These are phyloP conservation scores for Metarhizium robertsii DNA, from an alignment of 2,329 filamentous ascomycete species.

Conservation along the genomic window DNA sequence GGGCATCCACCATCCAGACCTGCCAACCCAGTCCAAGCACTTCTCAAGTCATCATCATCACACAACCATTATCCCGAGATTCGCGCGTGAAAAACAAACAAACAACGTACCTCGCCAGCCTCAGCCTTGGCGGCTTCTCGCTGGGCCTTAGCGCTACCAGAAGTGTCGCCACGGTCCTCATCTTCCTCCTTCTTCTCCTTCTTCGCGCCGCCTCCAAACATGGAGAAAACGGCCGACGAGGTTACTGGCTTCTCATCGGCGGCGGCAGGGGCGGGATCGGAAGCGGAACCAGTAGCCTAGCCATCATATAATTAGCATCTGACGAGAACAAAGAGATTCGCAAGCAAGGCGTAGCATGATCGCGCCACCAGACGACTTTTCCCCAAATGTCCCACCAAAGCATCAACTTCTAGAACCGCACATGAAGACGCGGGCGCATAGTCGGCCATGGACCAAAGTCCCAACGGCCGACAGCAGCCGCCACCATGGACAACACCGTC, in stretches of 20 bases:
- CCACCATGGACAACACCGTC: not conserved
- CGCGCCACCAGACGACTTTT: not conserved
- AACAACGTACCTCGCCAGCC: conserved; percentile 42
- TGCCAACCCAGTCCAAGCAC: not conserved
- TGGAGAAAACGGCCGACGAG: conserved; percentile 75
- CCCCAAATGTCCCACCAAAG: not conserved
- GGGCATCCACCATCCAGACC: not conserved
- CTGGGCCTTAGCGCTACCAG: conserved; percentile 78
- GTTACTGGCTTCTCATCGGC: conserved; percentile 30
- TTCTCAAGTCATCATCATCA: not conserved
- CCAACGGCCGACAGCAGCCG: not conserved
- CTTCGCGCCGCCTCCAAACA: conserved; percentile 97
- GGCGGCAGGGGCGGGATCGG: conserved; percentile 10
- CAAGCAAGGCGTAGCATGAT: not conserved
- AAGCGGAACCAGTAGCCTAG: not conserved
- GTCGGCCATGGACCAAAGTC: not conserved
- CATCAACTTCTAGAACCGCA: not conserved
- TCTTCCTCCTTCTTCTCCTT: conserved; percentile 83
- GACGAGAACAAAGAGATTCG: not conserved
- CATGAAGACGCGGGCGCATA: not conserved
- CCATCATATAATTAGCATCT: not conserved
- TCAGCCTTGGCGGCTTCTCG: conserved; percentile 50
- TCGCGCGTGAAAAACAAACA: not conserved
- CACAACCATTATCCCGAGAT: not conserved
- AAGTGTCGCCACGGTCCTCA: conserved; percentile 76